Evolutionary conservation across 2,329 filamentous ascomycete species (phyloP), one percentile per base, ranked within the genome.

Genomic region (Microthyrium microscopicum): DNA sequence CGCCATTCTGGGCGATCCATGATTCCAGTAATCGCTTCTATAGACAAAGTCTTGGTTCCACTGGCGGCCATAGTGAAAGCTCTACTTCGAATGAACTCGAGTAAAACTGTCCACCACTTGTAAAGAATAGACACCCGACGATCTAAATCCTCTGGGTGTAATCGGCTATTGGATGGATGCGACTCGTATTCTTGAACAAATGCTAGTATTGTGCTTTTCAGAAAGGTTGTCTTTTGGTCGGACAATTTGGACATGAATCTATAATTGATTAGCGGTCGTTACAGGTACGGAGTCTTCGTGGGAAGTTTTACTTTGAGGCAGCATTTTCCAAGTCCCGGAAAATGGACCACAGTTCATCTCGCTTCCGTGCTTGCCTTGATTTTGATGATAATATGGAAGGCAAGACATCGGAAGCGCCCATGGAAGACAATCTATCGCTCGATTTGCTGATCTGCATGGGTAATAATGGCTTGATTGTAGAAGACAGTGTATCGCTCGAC

Each of bases 1-100:
- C 81, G 73, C 85, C 85, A 94, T 56, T 94, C 85, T 0, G 77
- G 73, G 29, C 85, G 70, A 54, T 78, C 77, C 84, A 93, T 92
- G 48, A 94, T 73, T 34, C 77, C 70, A 31, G 77, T 73, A 16
- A 80, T 67, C 4, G 73, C 78, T 48, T 93, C 84, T 27, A 92
- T 71, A 3, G 73, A 68, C 1, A 83, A 81, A 20, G 83, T 67
- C 47, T 93, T 85, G n/a, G 82, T 76, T 8, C 81, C 81, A 2
- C 82, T 74, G 11, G 93, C 74, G 3, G 78, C 76, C 45, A 83
- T 77, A 36, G 76, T 75, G n/a, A n/a, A n/a, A 48, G 76, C 70
- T 40, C 70, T 68, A 20, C 77, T 78, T 42, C 84, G 75, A 17
- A 93, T 67, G 61, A 92, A 73, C 39, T 89, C 83, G 36, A 93